Conservation (phyloP, 2,329 filamentous ascomycete species). For the Sporothrix pallida region DNA sequence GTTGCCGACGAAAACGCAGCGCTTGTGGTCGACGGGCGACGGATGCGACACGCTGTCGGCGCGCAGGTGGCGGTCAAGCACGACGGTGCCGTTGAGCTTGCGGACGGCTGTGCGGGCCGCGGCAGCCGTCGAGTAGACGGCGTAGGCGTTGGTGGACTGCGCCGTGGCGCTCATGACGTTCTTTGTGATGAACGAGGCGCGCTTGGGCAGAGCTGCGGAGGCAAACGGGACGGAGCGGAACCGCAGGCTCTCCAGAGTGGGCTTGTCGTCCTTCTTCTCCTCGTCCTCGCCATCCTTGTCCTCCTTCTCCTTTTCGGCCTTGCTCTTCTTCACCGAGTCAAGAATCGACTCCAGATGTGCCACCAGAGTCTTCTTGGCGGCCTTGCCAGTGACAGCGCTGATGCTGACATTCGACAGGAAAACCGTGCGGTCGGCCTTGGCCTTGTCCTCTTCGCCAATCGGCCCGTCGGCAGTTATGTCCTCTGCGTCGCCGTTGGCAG, state of each 20-base stretch:
- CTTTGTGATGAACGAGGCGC: slow-evolving; percentile 91
- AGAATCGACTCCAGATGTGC: slow-evolving; percentile 80
- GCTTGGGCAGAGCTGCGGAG: slow-evolving; percentile 78
- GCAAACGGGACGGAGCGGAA: slow-evolving; percentile 93
- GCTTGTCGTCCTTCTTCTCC: slow-evolving; percentile 68
- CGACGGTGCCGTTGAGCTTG: slow-evolving; percentile 79
- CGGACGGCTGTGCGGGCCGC: slow-evolving; percentile 78
- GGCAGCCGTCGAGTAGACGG: slow-evolving; percentile 76
- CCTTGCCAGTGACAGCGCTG: slow-evolving; percentile 80
- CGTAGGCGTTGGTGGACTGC: slow-evolving; percentile 92
- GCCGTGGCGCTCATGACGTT: slow-evolving; percentile 90
- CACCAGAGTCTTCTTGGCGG: slow-evolving; percentile 77
- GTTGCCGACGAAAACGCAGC: slow-evolving; percentile 96
- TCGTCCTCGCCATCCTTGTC: slow-evolving; percentile 81
- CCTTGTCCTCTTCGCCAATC: slow-evolving; percentile 58
- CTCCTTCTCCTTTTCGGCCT: slow-evolving; percentile 10
- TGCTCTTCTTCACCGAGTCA: slow-evolving; percentile 40
- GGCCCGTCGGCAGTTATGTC: slow-evolving; percentile 45
- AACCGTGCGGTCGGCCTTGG: slow-evolving; percentile 87
- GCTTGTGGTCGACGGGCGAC: slow-evolving; percentile 77
- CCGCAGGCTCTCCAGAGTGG: slow-evolving; percentile 77
- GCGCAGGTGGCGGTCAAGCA: slow-evolving; percentile 86
- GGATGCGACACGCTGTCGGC: slow-evolving; percentile 93
- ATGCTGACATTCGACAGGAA: slow-evolving; percentile 92
- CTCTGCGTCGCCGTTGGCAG: slow-evolving; percentile 44